Base-by-base conservation (phyloP, 352 stramenopile species). In the Phytophthora meadii region DNA sequence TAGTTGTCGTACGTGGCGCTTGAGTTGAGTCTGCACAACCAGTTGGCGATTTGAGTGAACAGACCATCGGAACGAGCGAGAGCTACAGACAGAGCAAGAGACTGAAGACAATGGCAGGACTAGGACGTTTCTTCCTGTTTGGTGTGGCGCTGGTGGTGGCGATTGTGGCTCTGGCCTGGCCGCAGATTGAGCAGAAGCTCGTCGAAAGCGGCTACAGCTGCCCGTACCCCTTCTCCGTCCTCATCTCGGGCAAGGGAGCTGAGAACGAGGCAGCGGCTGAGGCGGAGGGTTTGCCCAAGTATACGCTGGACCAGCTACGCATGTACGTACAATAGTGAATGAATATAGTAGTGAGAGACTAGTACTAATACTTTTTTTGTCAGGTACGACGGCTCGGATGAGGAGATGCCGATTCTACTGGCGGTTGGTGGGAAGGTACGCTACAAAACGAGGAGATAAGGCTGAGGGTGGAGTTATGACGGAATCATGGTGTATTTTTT, bases 171-270 rank as follows among this genome's bases (percentile, higher is more conserved):
- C 61, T 93, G 42, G 73, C 71, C 28, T 94, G 86, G 86, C 86
- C 86, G 28, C 70, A 81, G 51, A 82, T 93, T 63, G 86, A 94
- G 76, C 75, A 91, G 48, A 70, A 89, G 48, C 71, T 94, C 50
- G 50, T 72, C 25, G 53, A 56, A 19, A 76, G 68, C 46, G 82
- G 82, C 54, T 75, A 79, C 48, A 69, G 70, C 48, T 94, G 86
- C 24, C 86, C 86, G 19, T 94, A 85, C 69, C 77, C 84, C 1
- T 89, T 92, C 65, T 77, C 54, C n/a, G 53, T 82, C 65, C 68
- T 88, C 56, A 40, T 81, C 41, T 62, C 65, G 1, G 68, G 64
- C 41, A 45, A 67, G 5, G 62, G 58, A 37, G 51, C 55, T 7
- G 61, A 70, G 36, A 65, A 70, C 15, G 64, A 70, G 15, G 32